These are phyloP conservation scores for Phytopythium cucurbitacearum DNA, from an alignment of 352 stramenopile species.

Conservation along the genomic window DNA sequence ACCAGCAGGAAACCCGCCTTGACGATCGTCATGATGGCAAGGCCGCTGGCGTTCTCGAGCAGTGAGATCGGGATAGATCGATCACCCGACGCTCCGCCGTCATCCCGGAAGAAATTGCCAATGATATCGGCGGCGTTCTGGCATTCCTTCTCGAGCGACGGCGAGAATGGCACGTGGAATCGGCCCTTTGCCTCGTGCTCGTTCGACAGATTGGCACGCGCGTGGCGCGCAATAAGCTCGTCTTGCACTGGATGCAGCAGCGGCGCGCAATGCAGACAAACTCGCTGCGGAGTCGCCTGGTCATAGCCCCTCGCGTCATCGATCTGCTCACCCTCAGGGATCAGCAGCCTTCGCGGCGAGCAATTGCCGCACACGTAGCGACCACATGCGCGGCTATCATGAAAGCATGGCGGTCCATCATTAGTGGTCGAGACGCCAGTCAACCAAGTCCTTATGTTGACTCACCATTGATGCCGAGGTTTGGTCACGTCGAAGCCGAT, in stretches of 20 bases:
- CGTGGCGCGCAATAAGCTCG: constrained; percentile 37
- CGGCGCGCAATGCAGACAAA: constrained; percentile 47
- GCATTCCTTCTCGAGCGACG: constrained; percentile 53
- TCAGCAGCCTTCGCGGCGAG: constrained; percentile 49
- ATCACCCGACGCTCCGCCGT: constrained; percentile 38
- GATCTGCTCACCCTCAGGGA: constrained; percentile 47
- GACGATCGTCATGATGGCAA: constrained; percentile 54
- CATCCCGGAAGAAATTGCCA: constrained; percentile 60
- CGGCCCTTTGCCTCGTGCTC: constrained; percentile 32
- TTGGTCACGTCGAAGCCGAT: constrained; percentile 56
- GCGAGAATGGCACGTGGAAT: constrained; percentile 50
- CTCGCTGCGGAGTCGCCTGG: constrained; percentile 32
- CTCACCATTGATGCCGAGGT: constrained; percentile 58
- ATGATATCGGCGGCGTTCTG: constrained; percentile 60
- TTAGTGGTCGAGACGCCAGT: background rate
- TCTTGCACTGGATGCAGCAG: constrained; percentile 42
- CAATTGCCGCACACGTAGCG: constrained; percentile 49
- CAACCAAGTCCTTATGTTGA: background rate
- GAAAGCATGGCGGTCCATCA: background rate
- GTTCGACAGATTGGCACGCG: constrained; percentile 37
- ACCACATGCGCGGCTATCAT: constrained; percentile 41
- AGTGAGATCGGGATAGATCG: constrained; percentile 44
- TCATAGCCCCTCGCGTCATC: constrained; percentile 48
- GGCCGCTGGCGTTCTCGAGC: constrained; percentile 43
- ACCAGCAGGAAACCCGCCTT: constrained; percentile 53